Evolutionary conservation across 345 rosid genomes (phyloP).

Genomic region (Durio zibethinus): DNA sequence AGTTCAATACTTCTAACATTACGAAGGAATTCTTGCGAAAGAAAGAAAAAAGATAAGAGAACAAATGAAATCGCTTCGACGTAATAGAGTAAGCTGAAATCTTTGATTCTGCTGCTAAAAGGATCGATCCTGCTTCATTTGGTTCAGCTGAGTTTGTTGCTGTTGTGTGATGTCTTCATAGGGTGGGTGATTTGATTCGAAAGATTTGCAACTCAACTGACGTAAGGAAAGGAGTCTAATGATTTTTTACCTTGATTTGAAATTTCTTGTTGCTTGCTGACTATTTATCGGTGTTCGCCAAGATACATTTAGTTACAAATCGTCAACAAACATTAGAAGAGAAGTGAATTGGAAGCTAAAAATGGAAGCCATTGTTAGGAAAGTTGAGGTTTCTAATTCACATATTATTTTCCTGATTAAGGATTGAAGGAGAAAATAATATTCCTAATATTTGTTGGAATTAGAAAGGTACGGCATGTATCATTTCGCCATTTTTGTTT

Average conservation of each 20-base stretch:
- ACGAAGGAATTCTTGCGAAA: too few species aligned
- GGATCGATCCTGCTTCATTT: too few species aligned
- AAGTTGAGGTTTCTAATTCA: not conserved
- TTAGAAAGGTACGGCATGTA: too few species aligned
- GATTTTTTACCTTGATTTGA: not conserved
- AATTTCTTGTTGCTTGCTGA: not conserved
- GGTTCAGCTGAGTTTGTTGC: too few species aligned
- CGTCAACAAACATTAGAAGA: not conserved
- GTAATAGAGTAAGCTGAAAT: too few species aligned
- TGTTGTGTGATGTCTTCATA: too few species aligned
- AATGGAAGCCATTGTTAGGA: not conserved
- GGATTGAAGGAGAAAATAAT: not conserved
- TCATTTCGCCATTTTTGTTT: too few species aligned
- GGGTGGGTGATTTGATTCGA: too few species aligned
- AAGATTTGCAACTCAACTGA: not conserved
- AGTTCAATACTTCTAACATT: too few species aligned
- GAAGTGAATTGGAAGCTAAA: constrained; percentile 7
- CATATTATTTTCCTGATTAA: not conserved
- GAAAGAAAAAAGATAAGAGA: not conserved
- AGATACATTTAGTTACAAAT: not conserved
- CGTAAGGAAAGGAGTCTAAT: not conserved
- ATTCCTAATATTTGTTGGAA: not conserved
- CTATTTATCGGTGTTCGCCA: not conserved
- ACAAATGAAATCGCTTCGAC: not conserved
- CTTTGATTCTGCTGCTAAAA: too few species aligned